Evolutionary conservation across 2,329 filamentous ascomycete species (phyloP), one percentile per base, ranked within the genome.

Genomic region (Didymella glomerata): DNA sequence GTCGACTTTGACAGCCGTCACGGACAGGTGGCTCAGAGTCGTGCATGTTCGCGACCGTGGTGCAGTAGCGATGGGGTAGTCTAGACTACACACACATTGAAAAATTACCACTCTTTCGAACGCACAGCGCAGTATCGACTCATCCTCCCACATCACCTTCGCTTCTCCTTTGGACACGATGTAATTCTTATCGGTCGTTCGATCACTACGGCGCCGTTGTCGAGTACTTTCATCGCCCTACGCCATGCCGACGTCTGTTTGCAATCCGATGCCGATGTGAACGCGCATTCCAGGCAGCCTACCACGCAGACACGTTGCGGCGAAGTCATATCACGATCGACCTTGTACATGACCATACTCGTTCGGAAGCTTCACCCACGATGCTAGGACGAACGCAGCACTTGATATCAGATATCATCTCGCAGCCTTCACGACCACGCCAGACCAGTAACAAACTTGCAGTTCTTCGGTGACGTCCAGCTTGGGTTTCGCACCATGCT

Each of bases 401-500:
- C 24, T 24, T 14, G 24, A n/a, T n/a, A n/a, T 24, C 16, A 10
- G 4, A n/a, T 25, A 7, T 24, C 22, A 7, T 20, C 41, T 27
- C 22, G 7, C 38, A 44, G 22, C 13, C 24, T 20, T 22, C 2
- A 20, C 6, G 14, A 27, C 16, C 6, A 27, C 14, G 13, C 24
- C 27, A 14, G 13, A 42, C 13, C 8, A 27, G 4, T 5, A n/a
- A n/a, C 7, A 7, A 3, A 27, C 5, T 34, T 11, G n/a, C 16
- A 47, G 20, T 25, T 42, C 22, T 27, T 27, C 42, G 22, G 51
- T 32, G 58, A 64, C 60, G 65, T 70, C 60, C 61, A 61, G 46
- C 64, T 65, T 68, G 59, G 32, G 68, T 70, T 70, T 69, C 67
- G 70, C 48, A 38, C 60, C 53, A 59, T 63, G 24, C 44, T 66